Evolutionary conservation across 2,329 filamentous ascomycete species (phyloP).

Genomic region (Curvularia lunata): DNA sequence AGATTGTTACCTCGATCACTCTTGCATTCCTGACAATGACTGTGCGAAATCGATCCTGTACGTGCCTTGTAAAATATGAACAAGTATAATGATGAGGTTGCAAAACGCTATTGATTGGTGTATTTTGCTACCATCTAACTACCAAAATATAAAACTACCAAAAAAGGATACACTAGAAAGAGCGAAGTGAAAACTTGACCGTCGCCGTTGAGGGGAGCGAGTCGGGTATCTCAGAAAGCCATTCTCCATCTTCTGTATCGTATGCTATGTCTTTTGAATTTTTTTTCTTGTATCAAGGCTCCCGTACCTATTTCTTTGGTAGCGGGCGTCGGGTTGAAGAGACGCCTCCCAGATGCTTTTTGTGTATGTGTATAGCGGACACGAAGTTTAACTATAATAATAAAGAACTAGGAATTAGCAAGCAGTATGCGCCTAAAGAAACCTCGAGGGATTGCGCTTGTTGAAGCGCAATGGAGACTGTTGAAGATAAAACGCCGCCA

Average conservation of each 20-base stretch:
- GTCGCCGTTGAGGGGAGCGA: conserved; percentile 37
- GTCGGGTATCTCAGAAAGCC: conserved; percentile 38
- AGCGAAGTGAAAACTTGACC: conserved; percentile 22
- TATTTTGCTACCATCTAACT: not conserved
- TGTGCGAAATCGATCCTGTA: no score
- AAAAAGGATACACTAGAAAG: not conserved
- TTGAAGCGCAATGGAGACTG: conserved; percentile 32
- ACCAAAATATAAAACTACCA: no score
- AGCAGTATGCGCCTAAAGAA: not conserved
- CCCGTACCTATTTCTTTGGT: conserved; percentile 27
- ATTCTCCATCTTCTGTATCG: conserved; percentile 1
- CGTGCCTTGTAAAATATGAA: no score
- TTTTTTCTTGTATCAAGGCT: conserved; percentile 10
- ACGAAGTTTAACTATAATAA: not conserved
- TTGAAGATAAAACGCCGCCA: conserved; percentile 25
- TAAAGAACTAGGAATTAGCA: not conserved
- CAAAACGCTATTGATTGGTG: no score
- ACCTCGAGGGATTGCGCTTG: conserved; percentile 19
- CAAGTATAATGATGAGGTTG: no score
- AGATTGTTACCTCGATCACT: no score
- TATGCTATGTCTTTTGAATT: conserved; percentile 8
- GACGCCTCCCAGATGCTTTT: conserved; percentile 46
- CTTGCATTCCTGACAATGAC: no score
- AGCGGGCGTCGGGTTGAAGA: conserved; percentile 50
- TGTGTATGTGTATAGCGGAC: conserved; percentile 5